Evolutionary conservation across 2,329 filamentous ascomycete species (phyloP).

Genomic region (Trichoderma aggressivum): DNA sequence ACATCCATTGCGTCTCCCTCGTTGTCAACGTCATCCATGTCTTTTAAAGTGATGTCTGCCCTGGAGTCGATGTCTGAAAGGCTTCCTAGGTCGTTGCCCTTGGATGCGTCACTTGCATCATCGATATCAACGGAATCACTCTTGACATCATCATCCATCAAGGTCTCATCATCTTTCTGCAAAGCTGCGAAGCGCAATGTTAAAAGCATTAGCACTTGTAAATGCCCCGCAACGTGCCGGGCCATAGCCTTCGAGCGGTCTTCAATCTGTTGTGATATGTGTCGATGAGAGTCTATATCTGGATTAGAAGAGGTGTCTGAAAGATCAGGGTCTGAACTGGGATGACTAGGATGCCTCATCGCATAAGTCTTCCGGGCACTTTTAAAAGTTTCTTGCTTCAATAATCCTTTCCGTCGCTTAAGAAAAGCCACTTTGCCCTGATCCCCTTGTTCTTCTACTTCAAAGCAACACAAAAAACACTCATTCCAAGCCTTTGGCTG

Average conservation of each 20-base stretch:
- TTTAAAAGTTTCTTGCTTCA: background rate
- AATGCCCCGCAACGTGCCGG: slow-evolving; percentile 12
- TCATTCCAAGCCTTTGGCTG: slow-evolving; percentile 11
- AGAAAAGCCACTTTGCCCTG: background rate
- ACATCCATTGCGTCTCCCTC: background rate
- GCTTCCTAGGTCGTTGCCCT: background rate
- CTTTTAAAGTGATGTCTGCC: background rate
- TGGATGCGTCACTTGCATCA: background rate
- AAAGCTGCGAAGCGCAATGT: slow-evolving; percentile 14
- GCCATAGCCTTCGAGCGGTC: background rate
- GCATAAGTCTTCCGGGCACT: background rate
- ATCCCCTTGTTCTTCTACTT: background rate
- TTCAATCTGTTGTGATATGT: background rate
- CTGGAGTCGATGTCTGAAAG: background rate
- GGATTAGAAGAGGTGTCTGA: background rate
- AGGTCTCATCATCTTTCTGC: background rate
- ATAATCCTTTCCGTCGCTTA: background rate
- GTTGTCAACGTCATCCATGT: background rate
- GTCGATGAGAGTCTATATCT: background rate
- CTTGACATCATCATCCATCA: background rate
- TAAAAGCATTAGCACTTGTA: slow-evolving; percentile 14
- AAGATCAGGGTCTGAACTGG: background rate
- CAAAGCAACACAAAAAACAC: slow-evolving; percentile 10
- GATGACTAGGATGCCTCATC: background rate
- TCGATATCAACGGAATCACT: slow-evolving; percentile 3